Evolutionary conservation across 179 eudicot species (phyloP), one percentile per base, ranked within the genome.

Genomic region (Sideroxylon spinosum): DNA sequence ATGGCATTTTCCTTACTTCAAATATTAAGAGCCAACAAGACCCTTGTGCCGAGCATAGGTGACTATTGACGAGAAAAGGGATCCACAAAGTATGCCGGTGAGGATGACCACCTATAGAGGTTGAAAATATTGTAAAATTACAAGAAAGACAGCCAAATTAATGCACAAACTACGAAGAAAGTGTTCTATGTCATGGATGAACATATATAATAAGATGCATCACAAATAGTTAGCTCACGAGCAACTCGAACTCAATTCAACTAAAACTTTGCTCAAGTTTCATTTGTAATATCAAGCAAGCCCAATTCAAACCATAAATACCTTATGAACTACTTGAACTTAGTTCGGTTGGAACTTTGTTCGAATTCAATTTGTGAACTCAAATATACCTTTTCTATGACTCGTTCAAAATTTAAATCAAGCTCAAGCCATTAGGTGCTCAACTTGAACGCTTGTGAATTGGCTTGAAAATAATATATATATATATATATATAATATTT

Each of bases 11-110:
- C 44, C 44, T 37, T 26, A 17, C 61, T 73, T 17, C 56, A 10
- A 60, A 25, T 37, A 78, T 87, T 71, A 91, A 81, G 91, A 85
- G 70, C 94, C 94, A 48, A 92, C 76, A 52, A 94, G 92, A 72
- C 97, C 97, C 84, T 94, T 94, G 81, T 80, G 75, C 32, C 94
- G 92, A 67, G 98, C 91, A 53, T 91, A 93, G 57, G 88, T 75
- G 84, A 93, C 85, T 73, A 91, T 87, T 44, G 85, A 68, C 1
- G 85, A 20, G 76, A 93, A 93, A 78, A 93, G 81, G 8, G 70
- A 16, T 13, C 88, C 86, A 69, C 88, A 84, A 32, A 78, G 78
- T 69, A 78, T 44, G 59, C 94, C 98, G 8, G 92, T 77, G 0
- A 82, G 32, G 12, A 88, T 82, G 64, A 91, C 91, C 89, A 94